Evolutionary conservation across 805 yeast genomes (phyloP), one percentile per base, ranked within the genome.

Genomic region (Zygoascus bituminiphila): DNA sequence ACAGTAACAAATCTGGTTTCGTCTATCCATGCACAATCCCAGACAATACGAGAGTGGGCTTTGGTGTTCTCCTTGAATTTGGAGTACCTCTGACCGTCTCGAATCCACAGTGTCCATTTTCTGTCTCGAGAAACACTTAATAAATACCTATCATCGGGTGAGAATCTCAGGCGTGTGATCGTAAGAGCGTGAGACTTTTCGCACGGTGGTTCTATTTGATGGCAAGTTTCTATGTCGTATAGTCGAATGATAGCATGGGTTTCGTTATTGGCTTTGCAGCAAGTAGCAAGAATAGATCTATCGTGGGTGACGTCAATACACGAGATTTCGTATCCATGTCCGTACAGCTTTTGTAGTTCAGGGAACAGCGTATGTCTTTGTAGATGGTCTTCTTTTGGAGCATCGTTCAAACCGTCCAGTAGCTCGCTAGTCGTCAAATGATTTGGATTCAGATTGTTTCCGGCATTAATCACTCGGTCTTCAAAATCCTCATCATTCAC

Each of bases 321-420:
- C 0, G 88, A 79, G 35, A 89, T 79, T 63, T 94, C 99, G 65
- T 88, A 94, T 7, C 99, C 99, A 64, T 93, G 99, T 0, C 99
- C 99, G 60, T 93, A 93, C 40, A 93, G 66, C 63, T 93, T 93
- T 59, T 93, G 98, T 48, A 83, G 70, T 62, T 93, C 99, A 0
- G 98, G 98, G 83, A 94, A 93, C 46, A 93, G 70, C 0, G 98
- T 86, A 61, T 82, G 87, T 59, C 98, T 75, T 63, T 93, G 98
- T 23, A 93, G 70, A 52, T 86, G 85, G 59, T 91, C 96, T 63
- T 93, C 99, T 42, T 83, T 67, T 0, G 98, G 98, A 7, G 95
- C 89, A 0, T 66, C 61, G 0, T 54, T 53, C 40, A 84, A 65
- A 0, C 71, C 57, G 56, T 63, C 40, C 47, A 57, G 38, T 29